Conservation (phyloP, 139 green algal genomes). For the Astrephomene gubernaculifera region DNA sequence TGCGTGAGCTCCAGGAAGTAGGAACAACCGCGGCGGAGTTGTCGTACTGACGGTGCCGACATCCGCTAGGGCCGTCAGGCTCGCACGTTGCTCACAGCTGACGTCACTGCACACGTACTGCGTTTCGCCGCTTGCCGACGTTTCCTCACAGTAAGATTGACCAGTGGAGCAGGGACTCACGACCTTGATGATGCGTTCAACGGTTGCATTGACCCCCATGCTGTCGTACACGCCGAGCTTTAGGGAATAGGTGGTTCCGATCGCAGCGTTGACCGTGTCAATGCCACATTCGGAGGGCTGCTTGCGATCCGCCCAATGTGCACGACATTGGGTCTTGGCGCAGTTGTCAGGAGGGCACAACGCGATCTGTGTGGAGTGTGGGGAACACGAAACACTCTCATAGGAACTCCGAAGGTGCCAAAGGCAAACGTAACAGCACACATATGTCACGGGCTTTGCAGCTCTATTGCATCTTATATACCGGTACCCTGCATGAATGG, state of each 20-base stretch:
- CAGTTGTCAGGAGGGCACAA: slow-evolving; percentile 10
- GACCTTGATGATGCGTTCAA: background rate
- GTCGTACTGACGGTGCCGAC: background rate
- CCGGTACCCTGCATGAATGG: too few species aligned
- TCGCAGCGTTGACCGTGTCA: background rate
- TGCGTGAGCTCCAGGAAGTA: background rate
- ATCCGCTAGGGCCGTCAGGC: background rate
- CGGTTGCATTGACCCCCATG: background rate
- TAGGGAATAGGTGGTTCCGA: background rate
- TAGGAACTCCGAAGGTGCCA: too few species aligned
- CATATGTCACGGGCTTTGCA: too few species aligned
- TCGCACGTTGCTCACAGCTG: background rate
- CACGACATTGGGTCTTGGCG: slow-evolving; percentile 1
- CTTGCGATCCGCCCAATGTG: slow-evolving; percentile 28
- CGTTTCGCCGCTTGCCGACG: background rate
- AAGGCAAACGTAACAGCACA: too few species aligned
- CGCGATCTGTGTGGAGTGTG: slow-evolving; percentile 6
- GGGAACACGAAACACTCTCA: too few species aligned
- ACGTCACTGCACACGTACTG: background rate
- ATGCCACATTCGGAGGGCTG: slow-evolving; percentile 19
- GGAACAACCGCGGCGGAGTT: slow-evolving; percentile 1
- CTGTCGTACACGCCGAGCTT: background rate
- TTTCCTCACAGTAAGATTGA: background rate
- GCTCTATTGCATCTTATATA: too few species aligned
- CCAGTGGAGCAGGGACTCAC: background rate